Percentiles rank a stretch among this genome's conserved stretches.
Evolutionary conservation across 1,284 basidiomycete species (phyloP).

Genomic region (Caloboletus inedulis): DNA sequence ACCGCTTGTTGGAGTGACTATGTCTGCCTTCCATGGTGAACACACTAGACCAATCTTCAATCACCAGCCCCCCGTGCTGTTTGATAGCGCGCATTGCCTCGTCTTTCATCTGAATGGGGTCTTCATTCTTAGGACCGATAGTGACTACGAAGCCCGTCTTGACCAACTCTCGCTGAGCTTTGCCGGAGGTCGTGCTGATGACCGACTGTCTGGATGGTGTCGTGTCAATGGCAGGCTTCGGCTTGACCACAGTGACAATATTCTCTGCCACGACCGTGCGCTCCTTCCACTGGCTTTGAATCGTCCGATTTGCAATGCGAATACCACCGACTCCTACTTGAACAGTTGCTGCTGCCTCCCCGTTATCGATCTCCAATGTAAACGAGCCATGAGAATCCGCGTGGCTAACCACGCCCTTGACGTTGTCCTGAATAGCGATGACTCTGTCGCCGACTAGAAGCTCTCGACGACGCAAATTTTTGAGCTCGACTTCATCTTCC

Average conservation of each 20-base stretch:
- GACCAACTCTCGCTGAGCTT: conserved; percentile 39
- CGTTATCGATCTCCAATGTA: conserved; percentile 40
- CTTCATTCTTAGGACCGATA: conserved; percentile 35
- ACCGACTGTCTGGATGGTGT: conserved; percentile 45
- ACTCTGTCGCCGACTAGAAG: conserved; percentile 57
- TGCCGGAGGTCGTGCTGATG: conserved; percentile 31
- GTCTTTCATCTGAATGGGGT: conserved; percentile 35
- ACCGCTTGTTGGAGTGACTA: conserved; percentile 44
- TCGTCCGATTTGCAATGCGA: conserved; percentile 46
- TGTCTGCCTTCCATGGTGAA: conserved; percentile 56
- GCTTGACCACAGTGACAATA: conserved; percentile 41
- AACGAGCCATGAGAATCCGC: conserved; percentile 36
- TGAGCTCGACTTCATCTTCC: conserved; percentile 43
- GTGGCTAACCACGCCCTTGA: conserved; percentile 35
- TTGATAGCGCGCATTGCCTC: conserved; percentile 45
- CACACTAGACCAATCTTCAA: conserved; percentile 67
- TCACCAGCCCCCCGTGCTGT: conserved; percentile 54
- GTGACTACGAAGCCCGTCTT: conserved; percentile 52
- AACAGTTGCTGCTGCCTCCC: conserved; percentile 30
- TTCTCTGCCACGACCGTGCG: conserved; percentile 41
- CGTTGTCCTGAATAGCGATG: conserved; percentile 34
- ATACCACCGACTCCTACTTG: conserved; percentile 37
- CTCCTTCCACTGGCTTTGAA: conserved; percentile 52
- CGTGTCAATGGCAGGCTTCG: conserved; percentile 31
- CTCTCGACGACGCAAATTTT: conserved; percentile 52